Percentiles rank a stretch among this genome's conserved stretches.
These are phyloP conservation scores for Xanthoceras sorbifolium DNA, from an alignment of 345 rosid species.

Conservation along the genomic window DNA sequence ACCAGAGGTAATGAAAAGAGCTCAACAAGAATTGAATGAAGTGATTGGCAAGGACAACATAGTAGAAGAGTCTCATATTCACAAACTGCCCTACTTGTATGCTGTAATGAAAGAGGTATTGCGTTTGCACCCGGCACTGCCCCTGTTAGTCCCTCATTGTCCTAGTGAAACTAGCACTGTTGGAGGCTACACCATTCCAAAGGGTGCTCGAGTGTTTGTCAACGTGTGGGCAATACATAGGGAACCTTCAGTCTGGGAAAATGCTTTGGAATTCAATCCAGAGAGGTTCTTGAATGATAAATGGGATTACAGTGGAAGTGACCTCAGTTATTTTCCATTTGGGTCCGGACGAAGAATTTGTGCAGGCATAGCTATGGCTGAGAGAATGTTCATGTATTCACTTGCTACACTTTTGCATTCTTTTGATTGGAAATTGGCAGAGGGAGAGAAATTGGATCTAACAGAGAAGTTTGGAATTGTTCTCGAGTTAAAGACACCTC, in stretches of 20 bases:
- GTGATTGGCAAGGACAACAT: constrained; percentile 43
- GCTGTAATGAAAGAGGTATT: constrained; percentile 51
- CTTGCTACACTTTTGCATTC: constrained; percentile 65
- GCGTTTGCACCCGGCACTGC: constrained; percentile 51
- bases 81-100: constrained; percentile 32
- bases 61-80: constrained; percentile 49
- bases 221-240: constrained; percentile 57
- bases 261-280: constrained; percentile 45
- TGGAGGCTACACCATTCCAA: constrained; percentile 45
- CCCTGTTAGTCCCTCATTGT: constrained; percentile 49
- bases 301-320: constrained; percentile 53
- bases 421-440: constrained; percentile 55
- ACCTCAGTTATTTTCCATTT: constrained; percentile 60
- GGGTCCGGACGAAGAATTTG: no score
- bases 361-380: constrained; percentile 61
- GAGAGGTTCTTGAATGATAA: constrained; percentile 44
- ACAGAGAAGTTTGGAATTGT: constrained; percentile 70
- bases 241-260: constrained; percentile 52
- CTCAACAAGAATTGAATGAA: constrained; percentile 48
- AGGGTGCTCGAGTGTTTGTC: constrained; percentile 42
- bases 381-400: constrained; percentile 59
- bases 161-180: constrained; percentile 34
- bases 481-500: constrained; percentile 54
- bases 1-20: constrained; percentile 39
- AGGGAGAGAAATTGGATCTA: constrained; percentile 33